These are phyloP conservation scores for Hygrophorus russula DNA, from an alignment of 768 basidiomycete species.

Conservation along the genomic window DNA sequence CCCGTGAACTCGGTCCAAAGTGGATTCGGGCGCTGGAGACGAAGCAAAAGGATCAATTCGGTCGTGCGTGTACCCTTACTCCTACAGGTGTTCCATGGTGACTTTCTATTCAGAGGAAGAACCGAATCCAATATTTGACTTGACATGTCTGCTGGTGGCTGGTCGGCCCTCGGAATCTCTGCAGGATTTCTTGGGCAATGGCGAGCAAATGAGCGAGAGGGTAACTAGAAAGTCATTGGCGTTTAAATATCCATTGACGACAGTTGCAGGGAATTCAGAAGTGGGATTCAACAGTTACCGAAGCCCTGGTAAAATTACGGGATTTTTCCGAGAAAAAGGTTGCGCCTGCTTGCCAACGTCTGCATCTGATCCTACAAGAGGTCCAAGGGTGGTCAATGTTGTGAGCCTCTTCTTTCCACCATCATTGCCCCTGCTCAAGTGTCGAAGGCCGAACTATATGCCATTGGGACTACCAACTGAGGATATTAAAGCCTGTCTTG, in stretches of 20 bases:
- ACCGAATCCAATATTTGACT: conserved; percentile 55
- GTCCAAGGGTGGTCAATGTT: conserved; percentile 66
- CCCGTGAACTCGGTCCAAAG: conserved; percentile 59
- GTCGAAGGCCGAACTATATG: conserved; percentile 42
- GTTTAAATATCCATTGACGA: conserved; percentile 11
- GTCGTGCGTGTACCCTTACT: conserved; percentile 32
- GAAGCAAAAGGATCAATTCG: conserved; percentile 55
- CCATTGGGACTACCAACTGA: conserved; percentile 42
- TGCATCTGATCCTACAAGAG: conserved; percentile 69
- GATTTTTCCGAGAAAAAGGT: conserved; percentile 63
- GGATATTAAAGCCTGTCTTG: conserved; percentile 42
- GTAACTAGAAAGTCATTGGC: conserved; percentile 26
- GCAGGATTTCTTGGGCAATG: conserved; percentile 63
- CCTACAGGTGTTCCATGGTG: conserved; percentile 4
- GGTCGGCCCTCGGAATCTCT: conserved; percentile 65
- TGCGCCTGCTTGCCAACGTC: conserved; percentile 64
- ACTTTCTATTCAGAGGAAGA: conserved; percentile 35
- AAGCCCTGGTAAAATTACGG: conserved; percentile 61
- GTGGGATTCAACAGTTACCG: conserved; percentile 68
- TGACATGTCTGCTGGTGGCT: conserved; percentile 59
- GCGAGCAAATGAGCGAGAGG: conserved; percentile 74
- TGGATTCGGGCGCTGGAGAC: conserved; percentile 60
- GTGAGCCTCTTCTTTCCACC: conserved; percentile 25
- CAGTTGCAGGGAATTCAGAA: conserved; percentile 58
- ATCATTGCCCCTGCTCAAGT: conserved; percentile 1